A percentile compares a stretch with the other conserved stretches of the same genome.
Conservation (phyloP, 2,329 filamentous ascomycete species). For the Canariomyces notabilis region DNA sequence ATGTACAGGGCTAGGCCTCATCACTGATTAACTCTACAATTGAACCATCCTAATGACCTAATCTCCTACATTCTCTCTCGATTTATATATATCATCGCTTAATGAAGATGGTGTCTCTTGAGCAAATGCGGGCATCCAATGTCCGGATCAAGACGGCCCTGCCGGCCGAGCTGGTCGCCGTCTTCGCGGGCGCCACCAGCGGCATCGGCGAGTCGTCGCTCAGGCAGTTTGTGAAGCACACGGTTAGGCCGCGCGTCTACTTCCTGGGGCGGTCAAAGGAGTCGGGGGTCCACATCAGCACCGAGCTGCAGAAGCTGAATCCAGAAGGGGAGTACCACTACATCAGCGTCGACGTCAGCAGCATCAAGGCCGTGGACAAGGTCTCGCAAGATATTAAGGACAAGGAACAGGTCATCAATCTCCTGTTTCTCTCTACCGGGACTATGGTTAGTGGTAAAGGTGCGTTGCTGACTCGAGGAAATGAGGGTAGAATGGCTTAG, state of each 20-base stretch:
- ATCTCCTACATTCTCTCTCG: too few species aligned
- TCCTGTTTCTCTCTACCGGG: constrained; percentile 43
- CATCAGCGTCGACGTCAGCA: constrained; percentile 44
- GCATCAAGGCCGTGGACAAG: constrained; percentile 47
- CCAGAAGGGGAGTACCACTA: constrained; percentile 41
- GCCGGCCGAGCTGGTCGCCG: constrained; percentile 35
- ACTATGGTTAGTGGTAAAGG: constrained; percentile 26
- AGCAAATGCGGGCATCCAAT: constrained; percentile 35
- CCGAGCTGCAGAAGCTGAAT: constrained; percentile 40
- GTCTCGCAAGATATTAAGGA: constrained; percentile 41
- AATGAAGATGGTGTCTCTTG: constrained; percentile 18
- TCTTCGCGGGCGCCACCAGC: constrained; percentile 49
- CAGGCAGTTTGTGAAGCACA: constrained; percentile 39
- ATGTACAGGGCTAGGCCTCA: too few species aligned
- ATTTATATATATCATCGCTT: neutral
- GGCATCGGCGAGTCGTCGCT: constrained; percentile 35
- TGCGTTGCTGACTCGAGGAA: too few species aligned
- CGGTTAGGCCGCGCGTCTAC: constrained; percentile 43
- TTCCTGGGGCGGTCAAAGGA: constrained; percentile 43
- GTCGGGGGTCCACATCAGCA: constrained; percentile 34
- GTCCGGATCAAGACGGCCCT: constrained; percentile 27
- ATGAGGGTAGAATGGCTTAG: too few species aligned
- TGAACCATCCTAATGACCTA: too few species aligned
- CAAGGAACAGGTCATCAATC: constrained; percentile 41
- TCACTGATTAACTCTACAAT: too few species aligned